These are phyloP conservation scores for Hypoxylon sp. DNA, from an alignment of 2,329 filamentous ascomycete species.

Conservation along the genomic window DNA sequence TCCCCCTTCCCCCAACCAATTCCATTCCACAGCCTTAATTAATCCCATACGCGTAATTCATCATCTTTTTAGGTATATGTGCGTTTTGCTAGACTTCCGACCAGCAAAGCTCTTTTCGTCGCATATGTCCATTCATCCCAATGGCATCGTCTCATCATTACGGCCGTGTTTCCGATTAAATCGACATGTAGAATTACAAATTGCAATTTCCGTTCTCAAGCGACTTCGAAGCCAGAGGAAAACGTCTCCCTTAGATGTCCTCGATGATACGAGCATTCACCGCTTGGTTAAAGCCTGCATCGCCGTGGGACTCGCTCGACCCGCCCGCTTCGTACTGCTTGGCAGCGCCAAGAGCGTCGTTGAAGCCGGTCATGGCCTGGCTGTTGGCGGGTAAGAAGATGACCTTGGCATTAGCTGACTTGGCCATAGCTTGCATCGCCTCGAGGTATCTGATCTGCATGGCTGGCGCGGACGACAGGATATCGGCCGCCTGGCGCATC, in stretches of 20 bases:
- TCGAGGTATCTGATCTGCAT: conserved; percentile 99
- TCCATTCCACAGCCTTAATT: conserved; percentile 7
- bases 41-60: conserved; percentile 6
- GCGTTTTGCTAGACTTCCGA: not conserved
- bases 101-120: conserved; percentile 9
- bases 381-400: conserved; percentile 81
- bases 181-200: conserved; percentile 22
- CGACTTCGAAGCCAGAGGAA: not conserved
- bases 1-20: conserved; percentile 15
- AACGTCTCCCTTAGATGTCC: conserved; percentile 76
- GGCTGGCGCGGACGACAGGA: conserved; percentile 89
- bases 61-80: conserved; percentile 13
- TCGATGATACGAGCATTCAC: conserved; percentile 87
- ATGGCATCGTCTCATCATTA: conserved; percentile 14
- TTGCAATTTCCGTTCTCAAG: not conserved
- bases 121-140: conserved; percentile 6
- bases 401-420: conserved; percentile 88
- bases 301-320: conserved; percentile 70
- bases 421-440: conserved; percentile 99
- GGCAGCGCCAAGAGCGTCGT: conserved; percentile 57
- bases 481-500: conserved; percentile 94
- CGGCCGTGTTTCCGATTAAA: conserved; percentile 3
- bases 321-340: conserved; percentile 61
- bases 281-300: conserved; percentile 79
- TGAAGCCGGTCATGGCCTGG: conserved; percentile 70